A percentile compares a stretch with the other conserved stretches of the same genome.
phyloP scores from a whole-genome alignment of 306 rosid genomes.

The Begonia loranthoides region DNA sequence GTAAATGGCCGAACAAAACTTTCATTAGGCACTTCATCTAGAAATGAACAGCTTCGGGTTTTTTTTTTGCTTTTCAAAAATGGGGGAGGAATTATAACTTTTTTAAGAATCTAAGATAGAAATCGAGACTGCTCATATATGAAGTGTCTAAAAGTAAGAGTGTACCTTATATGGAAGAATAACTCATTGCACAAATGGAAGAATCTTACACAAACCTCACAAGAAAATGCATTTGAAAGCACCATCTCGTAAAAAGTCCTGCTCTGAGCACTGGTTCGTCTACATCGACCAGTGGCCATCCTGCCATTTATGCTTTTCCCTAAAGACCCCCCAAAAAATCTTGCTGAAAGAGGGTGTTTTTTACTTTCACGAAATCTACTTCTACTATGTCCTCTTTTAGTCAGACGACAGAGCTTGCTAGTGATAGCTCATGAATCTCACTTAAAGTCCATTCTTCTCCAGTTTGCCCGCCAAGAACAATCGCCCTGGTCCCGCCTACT shows the following conservation, averaged over 20 bases:
- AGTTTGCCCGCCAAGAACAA: constrained; percentile 95
- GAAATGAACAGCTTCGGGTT: constrained; percentile 2
- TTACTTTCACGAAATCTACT: constrained; percentile 20
- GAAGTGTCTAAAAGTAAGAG: constrained; percentile 16
- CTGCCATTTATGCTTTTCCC: too few species aligned
- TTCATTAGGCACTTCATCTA: neutral
- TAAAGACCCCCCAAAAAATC: too few species aligned
- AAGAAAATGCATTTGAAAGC: constrained; percentile 23
- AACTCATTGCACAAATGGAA: constrained; percentile 33
- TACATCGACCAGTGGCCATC: too few species aligned
- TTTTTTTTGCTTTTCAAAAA: neutral
- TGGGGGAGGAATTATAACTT: constrained; percentile 1
- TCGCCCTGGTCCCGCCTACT: constrained; percentile 96
- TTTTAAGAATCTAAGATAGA: constrained; percentile 16
- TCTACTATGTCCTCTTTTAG: constrained; percentile 15
- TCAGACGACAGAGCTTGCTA: constrained; percentile 66
- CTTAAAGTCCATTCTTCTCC: constrained; percentile 99
- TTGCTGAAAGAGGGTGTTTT: too few species aligned
- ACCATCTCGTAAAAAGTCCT: constrained; percentile 28
- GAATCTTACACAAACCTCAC: constrained; percentile 63
- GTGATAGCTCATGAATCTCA: constrained; percentile 91
- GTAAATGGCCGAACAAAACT: neutral
- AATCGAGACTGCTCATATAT: too few species aligned
- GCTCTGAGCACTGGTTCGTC: constrained; percentile 14
- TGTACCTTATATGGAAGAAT: constrained; percentile 55